Base-by-base conservation (phyloP, 1,284 basidiomycete genomes). In the Rhodotorula sp. region DNA sequence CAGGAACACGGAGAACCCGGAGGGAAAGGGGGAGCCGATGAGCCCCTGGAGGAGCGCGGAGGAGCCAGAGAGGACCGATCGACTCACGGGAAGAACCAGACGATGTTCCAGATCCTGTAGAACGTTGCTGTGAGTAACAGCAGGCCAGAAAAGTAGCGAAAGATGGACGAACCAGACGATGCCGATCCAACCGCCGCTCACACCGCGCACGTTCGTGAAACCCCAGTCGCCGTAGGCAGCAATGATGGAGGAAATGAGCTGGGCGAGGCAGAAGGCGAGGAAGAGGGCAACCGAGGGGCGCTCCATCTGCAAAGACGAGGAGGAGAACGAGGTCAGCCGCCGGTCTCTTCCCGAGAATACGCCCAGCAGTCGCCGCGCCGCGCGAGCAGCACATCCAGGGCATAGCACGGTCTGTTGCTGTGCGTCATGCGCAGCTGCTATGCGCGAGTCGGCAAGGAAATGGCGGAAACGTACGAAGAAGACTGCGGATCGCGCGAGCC, bases 201-300 rank as follows among this genome's bases (percentile, higher is more conserved):
- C 42, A 21, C 66, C 82, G 49, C 85, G 81, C 75, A 96, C 90
- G 57, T 88, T 80, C 58, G 92, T 92, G 64, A 77, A 77, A 49
- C 74, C 74, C 70, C 64, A 77, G 86, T 97, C 81, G 79, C 87
- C 94, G 84, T 89, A 97, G 48, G 87, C 93, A 67, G 95, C 93
- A 78, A 98, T 97, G 85, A 97, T 94, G 65, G 93, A 93, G 5
- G 94, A 93, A 75, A 97, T 86, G 71, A 97, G 87, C 84, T 97
- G 95, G 50, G 95, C 95, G 70, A 97, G 77, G 81, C 88, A 90
- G 88, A 98, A 98, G 54, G 95, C 95, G 76, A 84, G 83, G 85
- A 98, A 86, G 68, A 98, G 87, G 59, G 95, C 95, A 64, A 87
- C 84, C 59, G 94, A 96, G 41, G 94, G 95, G 74, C 94, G 90